Base-by-base conservation (phyloP, 2,329 filamentous ascomycete genomes). In the Harringtonia aguacate region DNA sequence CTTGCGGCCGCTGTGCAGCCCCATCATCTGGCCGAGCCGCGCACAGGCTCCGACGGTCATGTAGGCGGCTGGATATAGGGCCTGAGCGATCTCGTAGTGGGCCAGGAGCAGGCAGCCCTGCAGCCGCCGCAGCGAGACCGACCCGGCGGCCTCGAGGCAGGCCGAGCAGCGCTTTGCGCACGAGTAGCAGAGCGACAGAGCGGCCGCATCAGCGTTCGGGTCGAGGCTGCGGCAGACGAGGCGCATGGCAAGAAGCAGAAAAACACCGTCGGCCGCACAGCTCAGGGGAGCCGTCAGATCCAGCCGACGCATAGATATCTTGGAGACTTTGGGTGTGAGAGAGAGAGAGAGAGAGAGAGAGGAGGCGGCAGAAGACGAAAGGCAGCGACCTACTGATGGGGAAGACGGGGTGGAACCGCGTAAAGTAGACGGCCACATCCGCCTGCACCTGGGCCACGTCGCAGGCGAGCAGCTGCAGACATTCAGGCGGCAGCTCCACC, bases 31-130 rank as follows among this genome's bases (percentile, higher is more conserved):
- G 7, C 45, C 47, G 14, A 47, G 38, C 4, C 49, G 36, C 1
- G 49, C 43, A n/a, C 47, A 51, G 4, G 35, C 28, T 10, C 44
- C 49, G 15, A 49, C 41, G n/a, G 40, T 46, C 37, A 49, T 42
- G 33, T 43, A 51, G 8, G 49, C 49, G 2, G 49, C 40, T 15
- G 49, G 49, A 29, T 44, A 48, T 33, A 48, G 13, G 6, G 40
- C 47, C 12, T 43, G 27, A 3, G 37, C 27, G 4, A 51, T n/a
- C 35, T 51, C 49, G 38, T 49, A 43, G 35, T 42, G 38, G 15
- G 43, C 36, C 7, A 51, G 30, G 8, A 51, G 39, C 21, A 51
- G 43, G 3, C 24, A 14, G 7, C 36, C 43, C 33, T 51, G 49
- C 15, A 51, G 43, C 1, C 46, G 34, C 9, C 39, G 38, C 7